Conservation (phyloP, 2,329 filamentous ascomycete genomes). For the Aspergillus sclerotialis region DNA sequence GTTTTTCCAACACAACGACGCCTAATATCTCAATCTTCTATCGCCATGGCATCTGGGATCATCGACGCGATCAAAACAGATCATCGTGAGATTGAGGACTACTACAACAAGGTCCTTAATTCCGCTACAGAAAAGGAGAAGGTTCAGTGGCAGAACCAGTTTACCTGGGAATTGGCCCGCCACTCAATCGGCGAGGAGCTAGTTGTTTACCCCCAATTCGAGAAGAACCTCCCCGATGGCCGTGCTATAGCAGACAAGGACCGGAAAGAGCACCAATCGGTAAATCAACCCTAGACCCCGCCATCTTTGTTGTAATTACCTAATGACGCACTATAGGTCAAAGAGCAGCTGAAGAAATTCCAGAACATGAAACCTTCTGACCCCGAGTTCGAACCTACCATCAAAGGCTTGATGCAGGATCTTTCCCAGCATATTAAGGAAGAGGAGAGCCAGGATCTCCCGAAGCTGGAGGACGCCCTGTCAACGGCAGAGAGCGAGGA, state of each 20-base stretch:
- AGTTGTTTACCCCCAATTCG: conserved; percentile 47
- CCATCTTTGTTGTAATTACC: not conserved
- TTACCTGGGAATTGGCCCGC: conserved; percentile 45
- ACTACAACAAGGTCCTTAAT: conserved; percentile 36
- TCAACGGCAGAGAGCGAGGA: conserved; percentile 21
- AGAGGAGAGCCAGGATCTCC: conserved; percentile 44
- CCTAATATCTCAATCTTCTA: too few species aligned
- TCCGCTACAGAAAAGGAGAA: conserved; percentile 33
- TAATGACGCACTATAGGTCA: conserved; percentile 34
- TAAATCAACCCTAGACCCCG: conserved; percentile 1
- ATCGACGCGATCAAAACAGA: conserved; percentile 32
- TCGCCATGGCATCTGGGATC: conserved; percentile 10
- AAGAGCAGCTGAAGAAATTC: conserved; percentile 42
- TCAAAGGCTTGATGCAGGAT: conserved; percentile 36
- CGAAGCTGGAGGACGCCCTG: conserved; percentile 39
- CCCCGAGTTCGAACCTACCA: conserved; percentile 32
- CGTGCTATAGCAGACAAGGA: conserved; percentile 40
- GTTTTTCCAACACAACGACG: too few species aligned
- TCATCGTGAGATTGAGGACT: conserved; percentile 33
- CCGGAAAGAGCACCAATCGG: conserved; percentile 36
- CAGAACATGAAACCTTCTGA: conserved; percentile 37
- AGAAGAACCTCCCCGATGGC: conserved; percentile 40
- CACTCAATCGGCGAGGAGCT: conserved; percentile 45
- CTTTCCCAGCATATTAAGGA: conserved; percentile 42
- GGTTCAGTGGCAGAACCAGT: conserved; percentile 41